These are phyloP conservation scores for Linnemannia exigua DNA, from an alignment of 192 early-diverging fungal species.

Conservation along the genomic window DNA sequence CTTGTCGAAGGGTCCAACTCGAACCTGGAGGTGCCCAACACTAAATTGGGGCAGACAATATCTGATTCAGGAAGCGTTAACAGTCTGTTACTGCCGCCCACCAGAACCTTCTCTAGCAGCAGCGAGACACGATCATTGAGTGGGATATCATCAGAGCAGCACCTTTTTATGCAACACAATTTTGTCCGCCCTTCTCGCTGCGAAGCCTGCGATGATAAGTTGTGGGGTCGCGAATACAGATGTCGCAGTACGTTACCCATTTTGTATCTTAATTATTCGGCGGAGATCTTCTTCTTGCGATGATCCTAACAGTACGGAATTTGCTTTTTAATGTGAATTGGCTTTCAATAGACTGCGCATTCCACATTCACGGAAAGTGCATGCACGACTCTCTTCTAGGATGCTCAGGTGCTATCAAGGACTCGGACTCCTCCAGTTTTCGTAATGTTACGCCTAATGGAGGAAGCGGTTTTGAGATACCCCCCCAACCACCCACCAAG, in stretches of 20 bases:
- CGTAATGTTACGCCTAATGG: neutral
- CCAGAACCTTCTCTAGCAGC: neutral
- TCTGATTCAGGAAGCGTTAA: slow-evolving; percentile 9
- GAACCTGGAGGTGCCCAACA: neutral
- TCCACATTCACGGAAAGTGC: slow-evolving; percentile 58
- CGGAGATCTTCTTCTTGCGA: neutral
- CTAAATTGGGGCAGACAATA: neutral
- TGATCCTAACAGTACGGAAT: neutral
- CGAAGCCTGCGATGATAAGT: slow-evolving; percentile 64
- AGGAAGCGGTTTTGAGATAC: slow-evolving; percentile 23
- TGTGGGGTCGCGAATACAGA: slow-evolving; percentile 63
- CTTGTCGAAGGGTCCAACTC: slow-evolving; percentile 6
- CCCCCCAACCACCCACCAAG: neutral
- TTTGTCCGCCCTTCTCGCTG: slow-evolving; percentile 61
- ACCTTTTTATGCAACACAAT: slow-evolving; percentile 21
- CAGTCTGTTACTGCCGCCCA: neutral
- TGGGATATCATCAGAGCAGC: neutral
- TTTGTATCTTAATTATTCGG: neutral
- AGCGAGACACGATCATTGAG: slow-evolving; percentile 20
- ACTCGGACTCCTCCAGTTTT: slow-evolving; percentile 23
- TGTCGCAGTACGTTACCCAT: slow-evolving; percentile 50
- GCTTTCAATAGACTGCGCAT: slow-evolving; percentile 54
- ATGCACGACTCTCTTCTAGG: neutral
- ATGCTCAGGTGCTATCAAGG: slow-evolving; percentile 6
- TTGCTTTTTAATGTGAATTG: neutral